Evolutionary conservation across 768 basidiomycete species (phyloP), one percentile per base, ranked within the genome.

Genomic region (Gymnopilus dilepis): DNA sequence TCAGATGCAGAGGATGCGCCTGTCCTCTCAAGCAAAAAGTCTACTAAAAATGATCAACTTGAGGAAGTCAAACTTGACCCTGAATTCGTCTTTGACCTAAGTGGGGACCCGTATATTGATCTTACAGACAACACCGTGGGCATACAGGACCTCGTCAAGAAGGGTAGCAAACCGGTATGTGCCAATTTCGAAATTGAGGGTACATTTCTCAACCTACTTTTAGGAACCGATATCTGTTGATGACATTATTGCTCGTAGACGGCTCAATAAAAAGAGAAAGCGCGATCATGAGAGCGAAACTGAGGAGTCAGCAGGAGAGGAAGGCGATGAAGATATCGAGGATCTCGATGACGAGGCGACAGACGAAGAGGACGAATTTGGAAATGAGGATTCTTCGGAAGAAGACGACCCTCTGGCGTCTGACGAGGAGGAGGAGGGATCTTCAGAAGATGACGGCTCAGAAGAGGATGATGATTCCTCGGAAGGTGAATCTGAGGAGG

Each of bases 161-260:
- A 80, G 43, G 84, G 87, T 42, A 81, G 77, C 56, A 90, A 84
- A 74, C 86, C 84, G 26, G 90, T 91, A 71, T 61, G 82, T 76
- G 65, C 50, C 12, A 43, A 54, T 61, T 41, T 54, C 30, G 37
- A 26, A 34, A 38, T 51, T 54, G 45, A 55, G 63, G 37, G 62
- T 56, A 55, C 65, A 37, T 38, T 60, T 24, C n/a, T n/a, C n/a
- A 57, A 26, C 8, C 33, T 33, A 26, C 17, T 48, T 6, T 67
- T 64, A 93, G 89, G 78, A 84, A 71, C 88, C 89, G n/a, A 86
- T 97, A 56, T 93, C 90, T 45, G 89, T 98, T 9, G 91, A 97
- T 73, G 94, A 97, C 69, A 96, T 98, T 62, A 96, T 98, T 73
- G 88, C 88, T 53, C 84, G 90, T 59, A 82, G 87, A 68, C 84